phyloP scores from a whole-genome alignment of 805 yeast genomes.

The Torulaspora gathmanii region DNA sequence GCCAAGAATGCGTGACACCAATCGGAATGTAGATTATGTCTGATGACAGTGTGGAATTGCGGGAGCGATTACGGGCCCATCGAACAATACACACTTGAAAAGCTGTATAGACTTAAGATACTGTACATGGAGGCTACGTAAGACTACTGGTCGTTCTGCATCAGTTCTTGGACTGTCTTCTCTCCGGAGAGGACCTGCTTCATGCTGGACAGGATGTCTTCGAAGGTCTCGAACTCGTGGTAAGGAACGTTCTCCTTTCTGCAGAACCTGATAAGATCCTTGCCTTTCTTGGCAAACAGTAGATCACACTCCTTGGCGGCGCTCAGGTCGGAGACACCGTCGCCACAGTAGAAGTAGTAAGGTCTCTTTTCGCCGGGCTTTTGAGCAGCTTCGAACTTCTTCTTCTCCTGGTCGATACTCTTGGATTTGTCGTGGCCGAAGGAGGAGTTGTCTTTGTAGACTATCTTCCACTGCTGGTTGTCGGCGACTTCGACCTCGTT shows the following conservation, averaged over 20 bases:
- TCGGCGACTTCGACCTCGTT: constrained; percentile 61
- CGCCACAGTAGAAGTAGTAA: constrained; percentile 87
- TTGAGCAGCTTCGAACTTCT: constrained; percentile 29
- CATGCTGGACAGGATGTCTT: constrained; percentile 65
- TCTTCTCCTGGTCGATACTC: constrained; percentile 53
- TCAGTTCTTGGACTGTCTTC: constrained; percentile 31
- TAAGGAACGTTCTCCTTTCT: constrained; percentile 74
- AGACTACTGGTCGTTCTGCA: constrained; percentile 24
- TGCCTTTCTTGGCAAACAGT: constrained; percentile 88
- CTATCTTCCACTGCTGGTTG: constrained; percentile 73
- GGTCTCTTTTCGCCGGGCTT: constrained; percentile 45
- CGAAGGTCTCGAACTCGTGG: constrained; percentile 72
- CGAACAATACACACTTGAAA: not conserved
- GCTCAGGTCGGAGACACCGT: constrained; percentile 90
- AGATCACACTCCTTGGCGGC: constrained; percentile 95
- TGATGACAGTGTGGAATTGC: not conserved
- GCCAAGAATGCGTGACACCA: not conserved
- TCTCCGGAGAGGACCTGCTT: constrained; percentile 45
- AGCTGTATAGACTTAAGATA: not conserved
- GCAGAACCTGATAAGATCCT: constrained; percentile 84
- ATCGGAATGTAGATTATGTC: not conserved
- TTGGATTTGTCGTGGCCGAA: constrained; percentile 95
- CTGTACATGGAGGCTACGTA: not conserved
- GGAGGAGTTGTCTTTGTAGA: constrained; percentile 75
- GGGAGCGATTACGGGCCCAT: not conserved